Evolutionary conservation across 2,329 filamentous ascomycete species (phyloP), one percentile per base, ranked within the genome.

Genomic region (Monascus ruber): DNA sequence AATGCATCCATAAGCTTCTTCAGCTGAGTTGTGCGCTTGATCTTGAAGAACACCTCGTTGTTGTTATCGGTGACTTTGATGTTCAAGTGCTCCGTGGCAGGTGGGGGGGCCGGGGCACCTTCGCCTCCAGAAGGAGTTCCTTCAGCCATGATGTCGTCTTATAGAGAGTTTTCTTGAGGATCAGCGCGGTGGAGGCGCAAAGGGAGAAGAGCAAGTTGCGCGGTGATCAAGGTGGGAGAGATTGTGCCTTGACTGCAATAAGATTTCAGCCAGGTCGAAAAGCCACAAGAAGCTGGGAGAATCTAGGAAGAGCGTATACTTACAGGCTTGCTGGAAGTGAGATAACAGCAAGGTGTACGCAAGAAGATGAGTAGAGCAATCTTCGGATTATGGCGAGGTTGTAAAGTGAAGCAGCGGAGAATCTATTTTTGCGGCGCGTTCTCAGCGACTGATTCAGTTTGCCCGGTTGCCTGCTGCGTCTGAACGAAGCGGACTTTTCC

Each of bases 11-110:
- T 98, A 40, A 98, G 73, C 72, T 98, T 98, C 69, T 94, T 91
- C 1, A 98, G 77, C 62, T 87, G 85, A 1, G 91, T 98, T 24
- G 83, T 87, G 31, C 88, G 79, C 81, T 98, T 98, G 71, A 98
- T 98, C 74, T 98, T 98, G 74, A 98, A 98, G 66, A 96, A 98
- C 54, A 98, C 89, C 62, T 98, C 91, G 63, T 98, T 98, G 71
- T 95, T 95, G 70, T 94, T 95, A 55, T 98, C 91, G 0, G 91
- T 96, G 9, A 98, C 91, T 64, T 98, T 98, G 70, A 98, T 96
- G 69, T 98, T 98, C 4, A 98, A 73, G 65, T 98, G 91, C 68
- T 96, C 89, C 26, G 70, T 70, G 17, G 17, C 17, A 40, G 70
- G 68, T 24, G 70, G 58, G 4, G 62, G 48, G 5, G 52, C 55